Conservation (phyloP, 106 monocot genomes). For the Hemerocallis citrina region DNA sequence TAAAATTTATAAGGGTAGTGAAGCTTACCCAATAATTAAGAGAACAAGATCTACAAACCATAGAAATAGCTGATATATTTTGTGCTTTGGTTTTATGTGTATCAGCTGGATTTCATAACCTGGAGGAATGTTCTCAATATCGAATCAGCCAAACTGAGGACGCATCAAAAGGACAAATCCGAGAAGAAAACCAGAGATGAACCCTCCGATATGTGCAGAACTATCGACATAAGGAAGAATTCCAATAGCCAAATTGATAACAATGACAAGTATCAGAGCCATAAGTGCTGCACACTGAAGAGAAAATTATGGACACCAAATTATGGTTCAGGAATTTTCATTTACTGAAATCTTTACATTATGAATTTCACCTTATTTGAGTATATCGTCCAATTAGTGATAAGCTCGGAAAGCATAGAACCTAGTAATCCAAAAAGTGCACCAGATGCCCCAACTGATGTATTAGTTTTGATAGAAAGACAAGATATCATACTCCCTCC, state of each 20-base stretch:
- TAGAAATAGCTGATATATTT: slow-evolving; percentile 37
- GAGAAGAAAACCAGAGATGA: slow-evolving; percentile 57
- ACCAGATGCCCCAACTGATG: slow-evolving; percentile 93
- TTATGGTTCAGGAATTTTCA: neutral
- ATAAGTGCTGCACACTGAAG: slow-evolving; percentile 63
- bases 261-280: slow-evolving; percentile 62
- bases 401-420: slow-evolving; percentile 88
- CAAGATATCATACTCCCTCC: slow-evolving; percentile 81
- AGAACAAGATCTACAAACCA: no score
- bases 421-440: slow-evolving; percentile 89
- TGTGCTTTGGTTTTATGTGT: slow-evolving; percentile 31
- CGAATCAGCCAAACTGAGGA: slow-evolving; percentile 52
- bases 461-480: slow-evolving; percentile 49
- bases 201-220: slow-evolving; percentile 68
- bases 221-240: slow-evolving; percentile 77
- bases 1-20: no score
- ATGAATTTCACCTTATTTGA: slow-evolving; percentile 64
- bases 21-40: no score
- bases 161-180: slow-evolving; percentile 60
- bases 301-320: neutral
- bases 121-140: slow-evolving; percentile 13
- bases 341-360: neutral
- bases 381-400: slow-evolving; percentile 93
- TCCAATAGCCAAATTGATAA: slow-evolving; percentile 73
- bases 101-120: slow-evolving; percentile 15